Evolutionary conservation across 768 basidiomycete species (phyloP), one percentile per base, ranked within the genome.

Genomic region (Hericium coralloides): DNA sequence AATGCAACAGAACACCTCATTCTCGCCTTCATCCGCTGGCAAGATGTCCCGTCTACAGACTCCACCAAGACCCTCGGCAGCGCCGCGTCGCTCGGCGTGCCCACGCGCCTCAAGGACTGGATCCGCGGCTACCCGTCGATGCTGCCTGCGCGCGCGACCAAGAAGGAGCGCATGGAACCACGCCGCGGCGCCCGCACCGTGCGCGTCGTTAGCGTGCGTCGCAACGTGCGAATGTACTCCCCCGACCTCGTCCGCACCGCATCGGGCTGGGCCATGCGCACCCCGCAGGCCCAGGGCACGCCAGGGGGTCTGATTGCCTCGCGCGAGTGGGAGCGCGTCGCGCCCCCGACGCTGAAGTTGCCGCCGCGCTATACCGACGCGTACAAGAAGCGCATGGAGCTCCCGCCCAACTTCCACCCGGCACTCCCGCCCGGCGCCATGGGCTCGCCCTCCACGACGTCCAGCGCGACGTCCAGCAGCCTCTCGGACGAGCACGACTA

Each of bases 1-100:
- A 83, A 85, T 38, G 95, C 95, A 1, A 89, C 89, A 64, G 95
- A 99, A 67, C 95, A 99, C 62, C 75, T 99, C 51, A 74, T 98
- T n/a, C 80, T 98, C 12, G 80, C 91, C 0, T 95, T 87, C 69
- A 86, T 98, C 57, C 83, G 95, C 31, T 89, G 84, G 76, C 85
- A 92, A 63, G 83, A 87, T 57, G 75, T 80, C 4, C 60, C 67
- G 5, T 60, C 66, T 56, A 49, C 61, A 65, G 38, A 71, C 57
- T 55, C 65, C 65, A 25, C 63, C 1, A 45, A 53, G 55, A 67
- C 70, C 60, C 71, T 12, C 77, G 75, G 4, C 56, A 78, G 82
- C 4, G 74, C 82, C 3, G 74, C 82, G 8, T 77, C 63, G 2
- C 61, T 85, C 4, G 83, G 85, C 2, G 81, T 93, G 9, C 95